Evolutionary conservation across 495 filamentous ascomycete genomes (phyloP), one percentile per base, ranked within the genome.

Genomic region (Daldinia concentrica): DNA sequence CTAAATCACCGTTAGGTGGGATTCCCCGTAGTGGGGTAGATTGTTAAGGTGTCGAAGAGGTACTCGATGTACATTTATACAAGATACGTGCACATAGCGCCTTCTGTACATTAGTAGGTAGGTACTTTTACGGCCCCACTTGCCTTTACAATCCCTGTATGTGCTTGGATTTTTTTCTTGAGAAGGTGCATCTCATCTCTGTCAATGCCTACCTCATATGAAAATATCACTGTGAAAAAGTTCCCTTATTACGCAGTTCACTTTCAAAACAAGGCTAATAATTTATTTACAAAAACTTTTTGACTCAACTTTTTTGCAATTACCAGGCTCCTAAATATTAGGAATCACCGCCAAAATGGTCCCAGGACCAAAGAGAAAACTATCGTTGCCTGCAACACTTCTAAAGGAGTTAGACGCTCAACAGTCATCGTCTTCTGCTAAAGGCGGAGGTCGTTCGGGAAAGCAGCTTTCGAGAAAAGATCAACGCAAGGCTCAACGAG

Each of bases 401-500:
- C 69, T 79, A 4, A 72, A 62, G 27, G 71, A 80, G 55, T 54
- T 80, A n/a, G 73, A 76, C 17, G 54, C 62, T 37, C 69, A 77
- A n/a, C 68, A 66, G 29, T 34, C 69, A 15, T 55, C 51, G 17
- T 69, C 58, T 37, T 51, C 48, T 41, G 11, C 19, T 29, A 62
- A 61, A 45, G 68, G 64, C 30, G 66, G 64, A 57, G 69, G 66
- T 1, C 55, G 60, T 15, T 52, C 64, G 7, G 73, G 63, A 26
- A 65, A 68, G 43, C 73, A 73, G n/a, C 59, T 71, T 19, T 82
- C 80, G 0, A 79, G 86, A 61, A 86, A 84, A 73, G 83, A 86
- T 6, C 83, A 77, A 9, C 80, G 86, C 2, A 87, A 85, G 69
- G 79, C 79, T n/a, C 80, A 83, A 52, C 78, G 86, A 5, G 70